These are phyloP conservation scores for Populus alba DNA, from an alignment of 345 rosid genomes.

Conservation along the genomic window DNA sequence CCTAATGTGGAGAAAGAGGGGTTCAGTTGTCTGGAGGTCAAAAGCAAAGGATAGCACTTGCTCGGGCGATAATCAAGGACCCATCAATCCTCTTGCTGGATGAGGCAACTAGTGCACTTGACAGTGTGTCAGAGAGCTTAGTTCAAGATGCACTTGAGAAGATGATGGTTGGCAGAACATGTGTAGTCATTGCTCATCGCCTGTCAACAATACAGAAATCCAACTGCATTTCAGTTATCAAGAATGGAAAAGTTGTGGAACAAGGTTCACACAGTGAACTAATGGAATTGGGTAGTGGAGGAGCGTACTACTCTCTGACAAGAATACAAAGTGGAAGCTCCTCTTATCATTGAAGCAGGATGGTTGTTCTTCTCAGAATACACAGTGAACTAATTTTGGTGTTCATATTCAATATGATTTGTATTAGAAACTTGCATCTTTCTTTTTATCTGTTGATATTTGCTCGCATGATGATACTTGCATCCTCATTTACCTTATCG, in stretches of 20 bases:
- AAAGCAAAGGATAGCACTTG: conserved; percentile 67
- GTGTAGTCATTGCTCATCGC: conserved; percentile 54
- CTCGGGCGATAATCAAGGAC: conserved; percentile 66
- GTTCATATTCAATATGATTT: too few relatives aligned
- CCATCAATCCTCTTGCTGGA: conserved; percentile 64
- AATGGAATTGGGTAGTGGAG: conserved; percentile 35
- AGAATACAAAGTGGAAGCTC: conserved; percentile 36
- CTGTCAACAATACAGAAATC: conserved; percentile 61
- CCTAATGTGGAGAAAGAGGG: conserved; percentile 68
- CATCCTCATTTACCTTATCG: too few relatives aligned
- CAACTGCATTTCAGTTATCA: conserved; percentile 48
- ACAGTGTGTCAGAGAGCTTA: conserved; percentile 54
- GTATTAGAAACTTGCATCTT: too few relatives aligned
- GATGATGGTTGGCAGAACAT: conserved; percentile 57
- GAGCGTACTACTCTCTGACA: conserved; percentile 46
- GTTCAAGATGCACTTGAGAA: conserved; percentile 67
- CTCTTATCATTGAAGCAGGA: conserved; percentile 19
- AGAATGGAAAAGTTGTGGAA: conserved; percentile 52
- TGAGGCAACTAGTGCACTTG: conserved; percentile 79
- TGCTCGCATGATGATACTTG: too few relatives aligned
- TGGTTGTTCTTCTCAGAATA: too few relatives aligned
- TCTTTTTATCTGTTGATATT: too few relatives aligned
- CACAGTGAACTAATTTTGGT: too few relatives aligned
- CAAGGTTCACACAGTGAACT: conserved; percentile 57
- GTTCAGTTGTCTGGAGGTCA: conserved; percentile 74